Evolutionary conservation across 768 basidiomycete species (phyloP).

Genomic region (Lactifluus rugatus): DNA sequence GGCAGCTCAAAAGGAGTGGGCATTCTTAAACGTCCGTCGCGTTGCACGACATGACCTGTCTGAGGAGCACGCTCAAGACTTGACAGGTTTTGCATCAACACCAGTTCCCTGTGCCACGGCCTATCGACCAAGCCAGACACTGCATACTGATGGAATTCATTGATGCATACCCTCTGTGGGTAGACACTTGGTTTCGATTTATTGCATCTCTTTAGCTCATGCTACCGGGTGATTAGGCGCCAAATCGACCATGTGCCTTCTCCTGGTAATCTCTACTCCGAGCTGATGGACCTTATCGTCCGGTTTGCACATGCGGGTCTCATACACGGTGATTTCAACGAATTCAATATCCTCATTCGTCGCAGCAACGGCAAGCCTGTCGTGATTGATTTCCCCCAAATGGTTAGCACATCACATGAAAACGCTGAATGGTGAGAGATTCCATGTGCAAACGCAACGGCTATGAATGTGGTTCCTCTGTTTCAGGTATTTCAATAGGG

Average conservation of each 20-base stretch:
- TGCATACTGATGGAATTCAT: slow-evolving; percentile 95
- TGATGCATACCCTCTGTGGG: slow-evolving; percentile 89
- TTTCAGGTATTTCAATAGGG: slow-evolving; percentile 93
- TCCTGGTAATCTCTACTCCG: slow-evolving; percentile 84
- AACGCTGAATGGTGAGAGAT: slow-evolving; percentile 89
- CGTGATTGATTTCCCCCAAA: slow-evolving; percentile 98
- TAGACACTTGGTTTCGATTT: slow-evolving; percentile 11
- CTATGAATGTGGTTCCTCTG: slow-evolving; percentile 3
- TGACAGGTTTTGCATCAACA: slow-evolving; percentile 81
- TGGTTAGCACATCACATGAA: slow-evolving; percentile 94
- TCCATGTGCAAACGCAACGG: neutral
- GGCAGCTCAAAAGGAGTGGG: slow-evolving; percentile 95
- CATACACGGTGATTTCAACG: slow-evolving; percentile 99
- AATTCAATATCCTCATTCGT: slow-evolving; percentile 94
- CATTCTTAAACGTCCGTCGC: slow-evolving; percentile 84
- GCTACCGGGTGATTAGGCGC: slow-evolving; percentile 41
- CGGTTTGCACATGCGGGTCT: slow-evolving; percentile 87
- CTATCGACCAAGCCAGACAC: slow-evolving; percentile 91
- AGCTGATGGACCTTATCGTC: slow-evolving; percentile 91
- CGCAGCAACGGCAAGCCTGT: slow-evolving; percentile 68
- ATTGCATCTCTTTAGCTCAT: neutral
- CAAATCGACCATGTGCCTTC: slow-evolving; percentile 77
- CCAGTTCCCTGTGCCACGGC: slow-evolving; percentile 85
- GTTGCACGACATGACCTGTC: neutral
- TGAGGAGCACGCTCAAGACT: neutral